phyloP scores from a whole-genome alignment of 2,329 filamentous ascomycete genomes.

The Aspergillus quadricinctus region DNA sequence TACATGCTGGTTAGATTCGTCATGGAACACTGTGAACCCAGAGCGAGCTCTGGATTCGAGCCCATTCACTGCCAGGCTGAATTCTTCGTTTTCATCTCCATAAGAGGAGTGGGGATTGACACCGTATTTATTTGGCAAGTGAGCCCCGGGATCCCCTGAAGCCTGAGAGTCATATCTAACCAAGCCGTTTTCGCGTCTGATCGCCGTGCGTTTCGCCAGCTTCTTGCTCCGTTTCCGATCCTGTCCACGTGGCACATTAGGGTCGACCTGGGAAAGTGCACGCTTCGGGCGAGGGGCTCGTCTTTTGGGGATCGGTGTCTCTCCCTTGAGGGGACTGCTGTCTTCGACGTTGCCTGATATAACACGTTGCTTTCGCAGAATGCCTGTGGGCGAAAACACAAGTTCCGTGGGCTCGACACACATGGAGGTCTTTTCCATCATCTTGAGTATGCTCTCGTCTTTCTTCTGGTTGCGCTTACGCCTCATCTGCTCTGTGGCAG shows the following conservation, averaged over 20 bases:
- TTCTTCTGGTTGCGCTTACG: conserved; percentile 51
- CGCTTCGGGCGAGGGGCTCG: conserved; percentile 29
- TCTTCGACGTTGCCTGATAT: conserved; percentile 48
- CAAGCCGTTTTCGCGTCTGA: conserved; percentile 8
- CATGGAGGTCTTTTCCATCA: conserved; percentile 44
- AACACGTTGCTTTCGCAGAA: conserved; percentile 39
- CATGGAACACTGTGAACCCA: conserved; percentile 36
- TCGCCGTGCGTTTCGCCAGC: conserved; percentile 5
- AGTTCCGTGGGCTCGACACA: conserved; percentile 45
- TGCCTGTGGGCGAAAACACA: conserved; percentile 44
- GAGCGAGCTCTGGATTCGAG: conserved; percentile 25
- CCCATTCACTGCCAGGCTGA: conserved; percentile 28
- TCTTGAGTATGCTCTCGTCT: conserved; percentile 41
- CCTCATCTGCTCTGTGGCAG: conserved; percentile 46
- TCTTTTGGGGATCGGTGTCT: conserved; percentile 39
- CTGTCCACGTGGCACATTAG: conserved; percentile 28
- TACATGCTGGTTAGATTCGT: conserved; percentile 18
- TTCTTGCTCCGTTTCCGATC: conserved; percentile 24
- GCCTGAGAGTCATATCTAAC: conserved; percentile 16
- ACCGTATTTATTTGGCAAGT: conserved; percentile 15
- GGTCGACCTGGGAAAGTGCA: conserved; percentile 27
- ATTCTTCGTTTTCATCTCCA: conserved; percentile 28
- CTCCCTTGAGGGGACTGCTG: conserved; percentile 44
- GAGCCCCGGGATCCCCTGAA: conserved; percentile 16
- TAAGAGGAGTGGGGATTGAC: conserved; percentile 16